A percentile compares a stretch with the other conserved stretches of the same genome.
phyloP scores from a whole-genome alignment of 208 protist species.

The Naegleria fowleri region DNA sequence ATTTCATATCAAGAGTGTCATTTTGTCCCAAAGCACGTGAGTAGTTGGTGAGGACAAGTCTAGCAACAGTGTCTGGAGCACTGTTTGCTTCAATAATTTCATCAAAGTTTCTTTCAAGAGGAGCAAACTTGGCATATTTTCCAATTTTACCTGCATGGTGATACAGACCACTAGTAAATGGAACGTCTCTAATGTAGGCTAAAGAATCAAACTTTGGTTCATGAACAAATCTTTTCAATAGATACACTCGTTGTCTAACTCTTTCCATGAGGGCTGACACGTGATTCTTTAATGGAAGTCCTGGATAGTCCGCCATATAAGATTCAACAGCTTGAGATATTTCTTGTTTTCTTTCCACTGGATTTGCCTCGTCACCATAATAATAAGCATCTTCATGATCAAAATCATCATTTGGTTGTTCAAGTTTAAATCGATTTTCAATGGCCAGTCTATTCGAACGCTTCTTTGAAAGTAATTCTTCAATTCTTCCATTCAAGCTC shows the following conservation, averaged over 20 bases:
- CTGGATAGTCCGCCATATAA: not conserved
- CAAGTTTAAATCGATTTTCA: not conserved
- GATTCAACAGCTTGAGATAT: not conserved
- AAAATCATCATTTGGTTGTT: constrained; percentile 1
- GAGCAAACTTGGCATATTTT: not conserved
- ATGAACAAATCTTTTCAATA: not conserved
- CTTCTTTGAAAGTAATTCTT: constrained; percentile 15
- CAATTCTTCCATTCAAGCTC: constrained; percentile 1
- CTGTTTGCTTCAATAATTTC: not conserved
- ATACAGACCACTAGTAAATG: not conserved
- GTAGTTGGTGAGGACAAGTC: not conserved
- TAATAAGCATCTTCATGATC: not conserved
- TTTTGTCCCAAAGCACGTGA: not conserved
- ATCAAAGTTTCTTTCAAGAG: constrained; percentile 16
- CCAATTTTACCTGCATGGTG: not conserved
- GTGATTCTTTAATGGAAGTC: not conserved
- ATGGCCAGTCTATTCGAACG: not conserved
- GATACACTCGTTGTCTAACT: not conserved
- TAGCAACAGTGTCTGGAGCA: not conserved
- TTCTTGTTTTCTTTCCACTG: not conserved
- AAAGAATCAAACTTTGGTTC: not conserved
- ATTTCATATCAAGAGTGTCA: not conserved
- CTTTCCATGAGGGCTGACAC: not conserved
- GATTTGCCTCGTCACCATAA: not conserved
- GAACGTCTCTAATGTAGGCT: not conserved